phyloP scores from a whole-genome alignment of 2,329 filamentous ascomycete genomes.

The Monilinia vaccinii-corymbosi region DNA sequence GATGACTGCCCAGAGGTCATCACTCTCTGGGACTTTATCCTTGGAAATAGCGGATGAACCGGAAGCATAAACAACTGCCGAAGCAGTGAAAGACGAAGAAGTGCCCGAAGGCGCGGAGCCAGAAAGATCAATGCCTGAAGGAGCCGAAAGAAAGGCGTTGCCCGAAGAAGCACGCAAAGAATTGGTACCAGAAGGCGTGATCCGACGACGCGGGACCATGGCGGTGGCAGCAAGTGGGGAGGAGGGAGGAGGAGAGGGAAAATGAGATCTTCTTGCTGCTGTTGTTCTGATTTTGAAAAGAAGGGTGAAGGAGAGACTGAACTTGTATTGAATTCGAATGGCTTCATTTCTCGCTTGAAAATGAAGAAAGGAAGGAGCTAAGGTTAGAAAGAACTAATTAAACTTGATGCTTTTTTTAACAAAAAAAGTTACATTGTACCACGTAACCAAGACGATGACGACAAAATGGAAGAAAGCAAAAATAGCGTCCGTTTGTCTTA shows the following conservation, averaged over 20 bases:
- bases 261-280: not conserved
- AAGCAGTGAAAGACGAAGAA: not conserved
- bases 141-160: not conserved
- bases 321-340: not conserved
- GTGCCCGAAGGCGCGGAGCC: not conserved
- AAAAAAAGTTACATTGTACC: no score
- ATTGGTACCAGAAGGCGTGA: not conserved
- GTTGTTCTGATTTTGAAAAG: not conserved
- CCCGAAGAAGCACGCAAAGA: not conserved
- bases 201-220: not conserved
- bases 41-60: not conserved
- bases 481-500: no score
- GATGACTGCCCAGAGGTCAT: not conserved
- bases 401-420: no score
- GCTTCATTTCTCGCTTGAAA: not conserved
- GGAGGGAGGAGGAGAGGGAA: no score
- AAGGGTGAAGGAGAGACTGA: not conserved
- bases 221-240: not conserved
- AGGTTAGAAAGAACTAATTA: not conserved
- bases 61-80: not conserved
- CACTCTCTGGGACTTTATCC: not conserved
- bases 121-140: not conserved
- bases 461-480: no score
- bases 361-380: not conserved
- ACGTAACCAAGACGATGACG: no score